Conservation (phyloP, 1,284 basidiomycete genomes). For the Rhodotorula sp. region DNA sequence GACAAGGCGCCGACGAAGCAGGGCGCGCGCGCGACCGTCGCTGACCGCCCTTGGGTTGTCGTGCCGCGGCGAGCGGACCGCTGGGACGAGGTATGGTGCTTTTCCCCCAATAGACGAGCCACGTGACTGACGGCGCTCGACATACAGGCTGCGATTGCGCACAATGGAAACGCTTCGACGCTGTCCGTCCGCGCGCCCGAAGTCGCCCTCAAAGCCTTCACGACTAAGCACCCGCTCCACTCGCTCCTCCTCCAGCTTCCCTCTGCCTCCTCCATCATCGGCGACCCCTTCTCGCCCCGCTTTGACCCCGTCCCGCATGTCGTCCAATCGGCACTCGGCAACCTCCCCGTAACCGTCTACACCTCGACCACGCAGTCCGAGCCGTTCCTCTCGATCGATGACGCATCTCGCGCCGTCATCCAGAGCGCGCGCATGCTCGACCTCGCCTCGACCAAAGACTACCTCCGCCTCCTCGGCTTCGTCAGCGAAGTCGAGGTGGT, state of each 20-base stretch:
- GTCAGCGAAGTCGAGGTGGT: conserved; percentile 42
- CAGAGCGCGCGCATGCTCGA: conserved; percentile 45
- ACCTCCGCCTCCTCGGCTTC: conserved; percentile 40
- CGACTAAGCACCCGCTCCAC: conserved; percentile 35
- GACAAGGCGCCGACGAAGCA: conserved; percentile 1
- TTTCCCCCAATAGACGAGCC: too few relatives aligned
- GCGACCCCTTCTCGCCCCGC: conserved; percentile 42
- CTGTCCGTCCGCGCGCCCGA: conserved; percentile 24
- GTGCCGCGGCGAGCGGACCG: conserved; percentile 35
- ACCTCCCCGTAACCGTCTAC: conserved; percentile 42
- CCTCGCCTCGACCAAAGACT: conserved; percentile 34
- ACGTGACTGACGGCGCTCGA: background rate
- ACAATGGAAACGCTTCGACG: conserved; percentile 32
- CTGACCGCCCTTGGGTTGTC: conserved; percentile 39
- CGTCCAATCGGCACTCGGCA: conserved; percentile 43
- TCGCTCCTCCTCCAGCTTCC: conserved; percentile 43
- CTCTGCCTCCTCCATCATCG: conserved; percentile 41
- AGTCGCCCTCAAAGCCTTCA: conserved; percentile 28
- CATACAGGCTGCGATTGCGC: conserved; percentile 9
- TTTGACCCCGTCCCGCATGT: conserved; percentile 41
- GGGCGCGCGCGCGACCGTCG: background rate
- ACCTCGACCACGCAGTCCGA: conserved; percentile 32
- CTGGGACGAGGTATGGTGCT: conserved; percentile 35
- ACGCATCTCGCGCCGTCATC: conserved; percentile 38
- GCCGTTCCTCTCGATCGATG: conserved; percentile 41